Base-by-base conservation (phyloP, 805 yeast species). In the Suhomyces kilbournensis region DNA sequence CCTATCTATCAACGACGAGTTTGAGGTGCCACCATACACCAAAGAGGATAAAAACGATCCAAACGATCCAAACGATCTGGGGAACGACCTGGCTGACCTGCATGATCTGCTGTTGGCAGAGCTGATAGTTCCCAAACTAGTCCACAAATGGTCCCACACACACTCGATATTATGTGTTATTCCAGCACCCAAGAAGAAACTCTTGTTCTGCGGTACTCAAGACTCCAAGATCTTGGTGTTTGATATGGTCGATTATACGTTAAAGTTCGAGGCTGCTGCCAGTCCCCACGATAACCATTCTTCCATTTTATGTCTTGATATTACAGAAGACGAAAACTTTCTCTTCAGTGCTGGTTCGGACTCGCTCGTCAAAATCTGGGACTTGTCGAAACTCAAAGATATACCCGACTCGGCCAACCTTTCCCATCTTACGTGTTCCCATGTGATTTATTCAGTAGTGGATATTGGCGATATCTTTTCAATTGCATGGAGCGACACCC, bases 381-480 rank as follows among this genome's bases (percentile, higher is more conserved):
- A 86, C 52, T 74, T 90, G 19, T 68, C 77, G 1, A 66, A 70
- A 3, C 51, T 64, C 28, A 44, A 51, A 5, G 22, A 32, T 28
- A 20, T 43, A 26, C 38, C 47, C 12, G 42, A 12, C 48, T 50
- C 48, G 28, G 30, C 50, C 20, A 53, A 57, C n/a, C 45, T 52
- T 22, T 44, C 30, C 32, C 48, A 39, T 17, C 60, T 66, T 38
- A 56, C 52, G 10, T 72, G 76, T 49, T 64, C 87, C 0, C 87
- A 88, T 60, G 87, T 96, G 0, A 82, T 92, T 7, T 93, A 93
- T 66, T 86, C 96, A 0, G 68, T 87, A 9, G 79, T 87, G 34
- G 99, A 93, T 70, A 86, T 93, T 48, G 99, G 99, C 48, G 99
- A 93, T 67, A 87, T 93, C 15, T 93, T 93, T 64, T 86, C 96